Conservation (phyloP, 1,139 yeast species). For the Hansenula lynferdii region DNA sequence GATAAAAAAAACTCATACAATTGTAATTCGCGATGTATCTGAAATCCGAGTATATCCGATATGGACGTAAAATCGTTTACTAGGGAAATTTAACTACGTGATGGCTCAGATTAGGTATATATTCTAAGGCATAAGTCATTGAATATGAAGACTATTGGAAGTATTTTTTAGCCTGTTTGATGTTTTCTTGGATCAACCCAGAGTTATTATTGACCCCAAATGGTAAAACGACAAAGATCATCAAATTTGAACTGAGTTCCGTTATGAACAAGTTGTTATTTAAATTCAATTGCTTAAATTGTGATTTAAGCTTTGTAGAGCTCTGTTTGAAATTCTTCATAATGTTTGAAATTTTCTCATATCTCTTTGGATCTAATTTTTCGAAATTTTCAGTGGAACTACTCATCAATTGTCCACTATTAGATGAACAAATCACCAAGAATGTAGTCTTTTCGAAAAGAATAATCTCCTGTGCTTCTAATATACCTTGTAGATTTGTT, state of each 20-base stretch:
- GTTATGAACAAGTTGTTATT: conserved; percentile 54
- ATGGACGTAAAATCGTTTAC: too few relatives aligned
- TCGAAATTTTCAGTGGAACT: conserved; percentile 4
- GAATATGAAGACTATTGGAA: conserved; percentile 23
- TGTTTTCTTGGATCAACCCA: conserved; percentile 31
- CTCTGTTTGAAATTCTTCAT: conserved; percentile 94
- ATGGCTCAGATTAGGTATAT: neutral
- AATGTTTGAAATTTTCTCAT: conserved; percentile 90
- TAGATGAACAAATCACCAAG: conserved; percentile 79
- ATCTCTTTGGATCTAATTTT: conserved; percentile 74
- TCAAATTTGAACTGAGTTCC: conserved; percentile 38
- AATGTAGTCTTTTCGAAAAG: conserved; percentile 93
- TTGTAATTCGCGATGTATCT: too few relatives aligned
- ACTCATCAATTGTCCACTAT: conserved; percentile 24
- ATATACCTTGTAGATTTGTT: conserved; percentile 64
- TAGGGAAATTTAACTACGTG: too few relatives aligned
- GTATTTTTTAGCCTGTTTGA: conserved; percentile 30
- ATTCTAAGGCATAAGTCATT: too few relatives aligned
- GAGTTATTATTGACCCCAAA: conserved; percentile 15
- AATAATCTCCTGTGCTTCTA: conserved; percentile 88
- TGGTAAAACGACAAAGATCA: conserved; percentile 33
- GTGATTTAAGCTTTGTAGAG: conserved; percentile 81
- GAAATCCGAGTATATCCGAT: too few relatives aligned
- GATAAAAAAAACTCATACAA: too few relatives aligned
- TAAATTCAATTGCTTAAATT: conserved; percentile 71